Base-by-base conservation (phyloP, 2,329 filamentous ascomycete genomes). In the Lachnellula cervina region DNA sequence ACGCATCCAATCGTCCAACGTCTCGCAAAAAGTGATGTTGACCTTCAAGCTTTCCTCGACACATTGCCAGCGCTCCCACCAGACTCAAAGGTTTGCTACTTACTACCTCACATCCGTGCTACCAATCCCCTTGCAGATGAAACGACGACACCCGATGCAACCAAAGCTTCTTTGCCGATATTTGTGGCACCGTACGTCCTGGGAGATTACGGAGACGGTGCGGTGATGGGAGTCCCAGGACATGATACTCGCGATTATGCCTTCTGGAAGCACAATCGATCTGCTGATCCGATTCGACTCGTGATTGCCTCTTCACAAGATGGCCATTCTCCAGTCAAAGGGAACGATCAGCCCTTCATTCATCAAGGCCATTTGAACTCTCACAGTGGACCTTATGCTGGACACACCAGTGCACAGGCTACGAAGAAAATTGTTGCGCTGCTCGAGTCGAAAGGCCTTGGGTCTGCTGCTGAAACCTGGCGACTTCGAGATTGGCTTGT, bases 221-320 rank as follows among this genome's bases (percentile, higher is more conserved):
- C 90, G 9, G 87, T 96, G 2, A 96, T 96, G 90, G 91, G 91
- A 44, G 91, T 96, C 7, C 91, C 91, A 0, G 91, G 86, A 2
- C 91, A 96, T 67, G 91, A 96, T 70, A 68, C 78, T 4, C 81
- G 90, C 51, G 91, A 96, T 64, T 78, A 88, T 70, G 80, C 82
- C 1, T 96, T 96, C 69, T 96, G 90, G 87, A 83, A 80, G 63
- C 76, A 84, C 56, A 90, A 95, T 61, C 76, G 80, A 32, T 76
- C 77, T 5, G 76, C 80, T 4, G 74, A 81, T 46, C 81, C 82
- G 2, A 78, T 92, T 32, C 77, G 81, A 2, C 72, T 82, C 45
- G 89, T 91, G 1, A 74, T 93, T 40, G 55, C 57, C 7, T 64
- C 71, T 55, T 73, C 77, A 1, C 72, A 76, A 2, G 75, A 78